A percentile compares a stretch with the other conserved stretches of the same genome.
phyloP scores from a whole-genome alignment of 305 asterid genomes.

The Striga hermonthica region DNA sequence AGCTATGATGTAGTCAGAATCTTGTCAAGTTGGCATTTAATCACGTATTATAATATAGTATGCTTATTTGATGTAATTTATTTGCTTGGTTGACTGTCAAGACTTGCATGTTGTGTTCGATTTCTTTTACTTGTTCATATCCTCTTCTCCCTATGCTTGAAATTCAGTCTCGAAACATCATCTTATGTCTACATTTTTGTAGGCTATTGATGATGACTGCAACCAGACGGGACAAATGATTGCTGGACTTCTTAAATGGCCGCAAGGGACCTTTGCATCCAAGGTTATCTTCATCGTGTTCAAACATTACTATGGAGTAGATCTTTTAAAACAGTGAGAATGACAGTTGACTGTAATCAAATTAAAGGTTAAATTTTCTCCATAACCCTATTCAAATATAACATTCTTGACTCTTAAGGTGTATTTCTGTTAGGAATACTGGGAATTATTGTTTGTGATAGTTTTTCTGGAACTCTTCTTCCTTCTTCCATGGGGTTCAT shows the following conservation, averaged over 20 bases:
- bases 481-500: not conserved
- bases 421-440: not conserved
- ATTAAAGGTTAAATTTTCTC: not conserved
- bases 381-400: not conserved
- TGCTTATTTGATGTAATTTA: not conserved
- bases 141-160: not conserved
- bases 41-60: not conserved
- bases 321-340: not conserved
- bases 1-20: too few species aligned
- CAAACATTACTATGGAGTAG: not conserved
- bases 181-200: constrained; percentile 28
- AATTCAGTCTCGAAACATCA: not conserved
- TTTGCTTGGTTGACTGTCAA: not conserved
- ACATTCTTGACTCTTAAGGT: not conserved
- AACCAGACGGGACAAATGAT: constrained; percentile 83
- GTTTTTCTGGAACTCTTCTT: not conserved
- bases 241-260: constrained; percentile 84
- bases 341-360: not conserved
- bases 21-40: not conserved
- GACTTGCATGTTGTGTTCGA: not conserved
- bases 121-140: not conserved
- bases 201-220: constrained; percentile 80
- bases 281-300: constrained; percentile 43
- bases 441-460: not conserved
- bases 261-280: constrained; percentile 82